These are phyloP conservation scores for Marasmius sp. DNA, from an alignment of 1,284 basidiomycete genomes.

Conservation along the genomic window DNA sequence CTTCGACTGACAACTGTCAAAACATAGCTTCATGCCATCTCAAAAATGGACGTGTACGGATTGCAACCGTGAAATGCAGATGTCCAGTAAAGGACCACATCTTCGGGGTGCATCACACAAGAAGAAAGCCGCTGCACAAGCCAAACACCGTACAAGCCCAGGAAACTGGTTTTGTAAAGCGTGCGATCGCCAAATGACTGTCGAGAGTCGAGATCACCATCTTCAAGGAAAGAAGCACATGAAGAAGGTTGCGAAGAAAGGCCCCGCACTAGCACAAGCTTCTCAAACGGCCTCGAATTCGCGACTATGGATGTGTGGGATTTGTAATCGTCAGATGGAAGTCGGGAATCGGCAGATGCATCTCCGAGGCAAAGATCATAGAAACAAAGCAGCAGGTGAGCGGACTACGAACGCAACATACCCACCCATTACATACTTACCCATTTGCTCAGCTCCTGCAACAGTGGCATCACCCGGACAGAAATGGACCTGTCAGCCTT, in stretches of 20 bases:
- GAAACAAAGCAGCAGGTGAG: too few relatives aligned
- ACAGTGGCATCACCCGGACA: too few relatives aligned
- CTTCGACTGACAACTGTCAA: neutral
- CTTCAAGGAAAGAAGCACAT: constrained; percentile 27
- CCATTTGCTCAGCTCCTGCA: too few relatives aligned
- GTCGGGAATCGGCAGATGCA: constrained; percentile 6
- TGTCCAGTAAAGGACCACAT: neutral
- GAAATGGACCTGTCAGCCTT: too few relatives aligned
- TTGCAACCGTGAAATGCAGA: neutral
- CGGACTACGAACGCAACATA: too few relatives aligned
- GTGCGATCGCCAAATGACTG: constrained; percentile 33
- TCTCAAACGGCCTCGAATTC: constrained; percentile 18
- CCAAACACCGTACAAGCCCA: neutral
- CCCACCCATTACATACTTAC: too few relatives aligned
- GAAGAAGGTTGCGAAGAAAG: constrained; percentile 32
- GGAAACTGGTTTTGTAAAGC: constrained; percentile 33
- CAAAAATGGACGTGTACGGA: neutral
- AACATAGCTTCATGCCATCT: neutral
- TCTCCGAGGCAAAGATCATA: neutral
- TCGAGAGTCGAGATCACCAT: constrained; percentile 31
- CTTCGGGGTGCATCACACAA: neutral
- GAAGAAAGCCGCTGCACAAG: neutral
- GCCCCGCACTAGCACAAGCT: neutral
- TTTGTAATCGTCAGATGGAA: neutral
- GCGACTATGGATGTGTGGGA: constrained; percentile 12